Percentiles rank a stretch among this genome's conserved stretches.
Conservation (phyloP, 345 rosid species). For the Lenwebbia sp. region DNA sequence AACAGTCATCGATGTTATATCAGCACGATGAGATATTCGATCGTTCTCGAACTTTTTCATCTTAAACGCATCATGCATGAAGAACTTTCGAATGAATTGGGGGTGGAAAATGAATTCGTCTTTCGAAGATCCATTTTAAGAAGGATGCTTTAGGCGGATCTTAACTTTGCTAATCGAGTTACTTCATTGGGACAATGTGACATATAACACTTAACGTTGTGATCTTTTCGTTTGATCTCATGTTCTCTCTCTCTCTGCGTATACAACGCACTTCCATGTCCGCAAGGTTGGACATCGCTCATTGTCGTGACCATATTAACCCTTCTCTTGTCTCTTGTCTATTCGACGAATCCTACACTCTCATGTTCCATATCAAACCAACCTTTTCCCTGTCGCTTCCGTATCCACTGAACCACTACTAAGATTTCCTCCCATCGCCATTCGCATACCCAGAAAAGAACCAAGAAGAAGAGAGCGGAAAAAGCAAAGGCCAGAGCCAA, state of each 20-base stretch:
- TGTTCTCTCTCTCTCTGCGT: not conserved
- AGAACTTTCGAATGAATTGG: not conserved
- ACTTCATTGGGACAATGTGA: not conserved
- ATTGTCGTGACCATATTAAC: not conserved
- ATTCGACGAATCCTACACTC: not conserved
- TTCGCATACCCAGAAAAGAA: not conserved
- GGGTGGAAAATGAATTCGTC: not conserved
- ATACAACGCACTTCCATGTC: not conserved
- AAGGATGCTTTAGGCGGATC: not conserved
- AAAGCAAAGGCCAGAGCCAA: not conserved
- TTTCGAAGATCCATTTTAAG: not conserved
- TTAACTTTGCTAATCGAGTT: not conserved
- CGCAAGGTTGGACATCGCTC: not conserved
- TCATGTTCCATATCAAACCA: not conserved
- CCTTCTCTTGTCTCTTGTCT: not conserved
- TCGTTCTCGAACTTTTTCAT: not conserved
- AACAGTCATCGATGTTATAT: not conserved
- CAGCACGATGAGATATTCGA: not conserved
- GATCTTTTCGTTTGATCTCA: not conserved
- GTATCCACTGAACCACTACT: not conserved
- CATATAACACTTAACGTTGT: not conserved
- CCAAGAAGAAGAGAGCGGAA: not conserved
- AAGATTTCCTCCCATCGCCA: not conserved
- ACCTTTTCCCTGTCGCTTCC: not conserved
- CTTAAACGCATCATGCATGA: not conserved